phyloP scores from a whole-genome alignment of 2,329 filamentous ascomycete genomes.

The Fonsecaea erecta region DNA sequence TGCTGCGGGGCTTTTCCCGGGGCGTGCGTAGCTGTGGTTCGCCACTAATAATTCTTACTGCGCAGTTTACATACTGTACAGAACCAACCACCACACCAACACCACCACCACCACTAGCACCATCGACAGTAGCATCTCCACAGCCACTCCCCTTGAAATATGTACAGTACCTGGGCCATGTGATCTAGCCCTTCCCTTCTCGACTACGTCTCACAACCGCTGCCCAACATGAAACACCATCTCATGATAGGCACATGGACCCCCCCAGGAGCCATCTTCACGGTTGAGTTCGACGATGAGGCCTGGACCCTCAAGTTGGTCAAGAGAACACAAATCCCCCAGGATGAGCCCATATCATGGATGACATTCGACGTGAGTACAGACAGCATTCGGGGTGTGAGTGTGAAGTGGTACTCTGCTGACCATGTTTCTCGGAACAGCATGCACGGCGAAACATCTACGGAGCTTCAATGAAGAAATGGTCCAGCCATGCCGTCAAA shows the following conservation, averaged over 20 bases:
- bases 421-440: constrained; percentile 48
- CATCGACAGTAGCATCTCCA: no score
- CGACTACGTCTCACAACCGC: no score
- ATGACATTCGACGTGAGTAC: constrained; percentile 81
- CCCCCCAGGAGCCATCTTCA: constrained; percentile 86
- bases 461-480: constrained; percentile 91
- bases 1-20: not conserved
- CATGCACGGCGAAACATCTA: constrained; percentile 84
- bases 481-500: constrained; percentile 79
- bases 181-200: no score
- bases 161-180: no score
- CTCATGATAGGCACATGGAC: constrained; percentile 94
- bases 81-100: not conserved
- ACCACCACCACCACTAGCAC: not conserved
- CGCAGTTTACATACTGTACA: no score
- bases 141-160: not conserved
- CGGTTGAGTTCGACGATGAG: constrained; percentile 84
- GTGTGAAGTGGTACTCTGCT: no score
- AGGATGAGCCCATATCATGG: constrained; percentile 89
- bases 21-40: not conserved
- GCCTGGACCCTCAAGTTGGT: constrained; percentile 73
- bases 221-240: constrained; percentile 61
- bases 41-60: no score
- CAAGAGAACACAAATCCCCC: constrained; percentile 78
- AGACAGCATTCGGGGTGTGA: no score